phyloP scores from a whole-genome alignment of 306 rosid genomes.

The Cicer pinnatifidum region DNA sequence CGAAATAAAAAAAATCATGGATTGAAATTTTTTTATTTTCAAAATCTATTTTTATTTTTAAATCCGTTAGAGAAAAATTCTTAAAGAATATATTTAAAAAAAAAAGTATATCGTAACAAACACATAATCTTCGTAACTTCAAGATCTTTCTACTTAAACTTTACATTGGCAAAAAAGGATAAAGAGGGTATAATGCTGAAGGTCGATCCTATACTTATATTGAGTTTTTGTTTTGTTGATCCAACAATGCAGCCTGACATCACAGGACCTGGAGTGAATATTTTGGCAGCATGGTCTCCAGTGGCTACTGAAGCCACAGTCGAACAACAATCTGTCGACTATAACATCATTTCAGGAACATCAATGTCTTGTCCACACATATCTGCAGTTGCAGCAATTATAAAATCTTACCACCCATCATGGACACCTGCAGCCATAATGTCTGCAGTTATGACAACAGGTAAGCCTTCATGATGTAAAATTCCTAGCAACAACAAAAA shows the following conservation, averaged over 20 bases:
- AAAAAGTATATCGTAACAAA: too few relatives aligned
- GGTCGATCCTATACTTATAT: not conserved
- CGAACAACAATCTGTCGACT: constrained; percentile 52
- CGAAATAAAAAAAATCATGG: too few relatives aligned
- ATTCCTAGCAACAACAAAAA: not conserved
- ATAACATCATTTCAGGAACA: constrained; percentile 71
- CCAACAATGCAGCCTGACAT: constrained; percentile 65
- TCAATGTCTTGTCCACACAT: constrained; percentile 75
- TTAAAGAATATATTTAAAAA: too few relatives aligned
- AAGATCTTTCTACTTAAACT: constrained; percentile 23
- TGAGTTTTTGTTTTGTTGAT: constrained; percentile 4
- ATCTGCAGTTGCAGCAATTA: constrained; percentile 62
- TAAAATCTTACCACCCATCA: constrained; percentile 56
- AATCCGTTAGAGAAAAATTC: too few relatives aligned
- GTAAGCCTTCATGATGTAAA: constrained; percentile 35
- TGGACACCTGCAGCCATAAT: constrained; percentile 75
- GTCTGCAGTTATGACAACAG: constrained; percentile 72
- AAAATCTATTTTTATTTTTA: too few relatives aligned
- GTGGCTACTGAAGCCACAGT: constrained; percentile 52
- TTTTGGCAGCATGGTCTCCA: constrained; percentile 83
- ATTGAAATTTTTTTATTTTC: too few relatives aligned
- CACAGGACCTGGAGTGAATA: constrained; percentile 70
- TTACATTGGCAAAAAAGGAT: not conserved
- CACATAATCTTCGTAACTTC: not conserved
- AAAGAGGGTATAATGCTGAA: constrained; percentile 6